These are phyloP conservation scores for Anthostomella pinea DNA, from an alignment of 2,329 filamentous ascomycete species.

Conservation along the genomic window DNA sequence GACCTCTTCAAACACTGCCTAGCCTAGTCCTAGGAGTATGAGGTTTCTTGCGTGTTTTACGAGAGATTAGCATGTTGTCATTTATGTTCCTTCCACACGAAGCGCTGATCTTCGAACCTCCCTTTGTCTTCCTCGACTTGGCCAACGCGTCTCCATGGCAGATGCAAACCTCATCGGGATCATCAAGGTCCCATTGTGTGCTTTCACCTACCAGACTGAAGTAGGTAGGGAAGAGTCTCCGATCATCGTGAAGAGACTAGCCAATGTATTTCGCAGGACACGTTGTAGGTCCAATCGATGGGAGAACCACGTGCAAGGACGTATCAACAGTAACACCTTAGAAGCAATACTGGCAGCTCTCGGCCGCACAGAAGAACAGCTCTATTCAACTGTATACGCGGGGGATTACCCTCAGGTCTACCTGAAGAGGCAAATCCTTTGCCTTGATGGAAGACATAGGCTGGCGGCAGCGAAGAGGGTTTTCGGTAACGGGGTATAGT, in stretches of 20 bases:
- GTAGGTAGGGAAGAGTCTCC: not conserved
- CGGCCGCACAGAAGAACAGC: not conserved
- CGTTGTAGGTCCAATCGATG: not conserved
- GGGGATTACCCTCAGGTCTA: not conserved
- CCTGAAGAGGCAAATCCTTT: not conserved
- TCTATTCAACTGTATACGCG: not conserved
- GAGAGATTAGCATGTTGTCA: too few relatives aligned
- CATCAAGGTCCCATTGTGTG: not conserved
- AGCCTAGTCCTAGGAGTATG: too few relatives aligned
- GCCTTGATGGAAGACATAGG: not conserved
- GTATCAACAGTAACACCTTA: not conserved
- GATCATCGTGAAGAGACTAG: not conserved
- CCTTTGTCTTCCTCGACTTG: too few relatives aligned
- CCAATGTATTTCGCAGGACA: conserved; percentile 1
- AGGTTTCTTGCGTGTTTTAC: too few relatives aligned
- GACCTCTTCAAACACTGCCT: too few relatives aligned
- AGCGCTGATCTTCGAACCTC: too few relatives aligned
- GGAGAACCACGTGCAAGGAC: not conserved
- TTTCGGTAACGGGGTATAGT: not conserved
- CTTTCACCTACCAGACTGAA: not conserved
- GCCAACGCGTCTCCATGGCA: too few relatives aligned
- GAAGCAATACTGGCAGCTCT: not conserved
- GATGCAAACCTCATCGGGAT: not conserved
- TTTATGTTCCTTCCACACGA: too few relatives aligned
- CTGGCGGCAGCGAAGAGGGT: not conserved